A percentile compares a stretch with the other conserved stretches of the same genome.
Evolutionary conservation across 2,329 filamentous ascomycete species (phyloP).

Genomic region (Sordariomycetes sp.): DNA sequence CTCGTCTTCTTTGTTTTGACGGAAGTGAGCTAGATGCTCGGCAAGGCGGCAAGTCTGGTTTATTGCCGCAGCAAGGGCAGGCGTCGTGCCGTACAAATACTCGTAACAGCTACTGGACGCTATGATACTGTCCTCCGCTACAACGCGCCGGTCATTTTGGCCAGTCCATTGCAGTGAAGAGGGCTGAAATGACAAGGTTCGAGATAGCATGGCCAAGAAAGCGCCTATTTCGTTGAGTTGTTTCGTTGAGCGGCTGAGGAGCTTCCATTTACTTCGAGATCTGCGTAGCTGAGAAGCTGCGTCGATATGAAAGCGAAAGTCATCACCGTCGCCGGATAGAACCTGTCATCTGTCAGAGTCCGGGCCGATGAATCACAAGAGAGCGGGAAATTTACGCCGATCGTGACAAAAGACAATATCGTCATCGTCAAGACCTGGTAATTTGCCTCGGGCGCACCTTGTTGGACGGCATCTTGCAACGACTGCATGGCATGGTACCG

Average conservation of each 20-base stretch:
- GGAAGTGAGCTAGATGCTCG: neutral
- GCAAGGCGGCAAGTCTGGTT: neutral
- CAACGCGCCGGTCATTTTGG: too few species aligned
- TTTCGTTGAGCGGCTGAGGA: neutral
- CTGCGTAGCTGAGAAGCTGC: neutral
- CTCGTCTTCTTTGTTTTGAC: neutral
- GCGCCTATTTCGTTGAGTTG: conserved; percentile 1
- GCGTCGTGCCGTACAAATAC: conserved; percentile 1
- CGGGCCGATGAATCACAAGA: neutral
- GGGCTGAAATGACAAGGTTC: too few species aligned
- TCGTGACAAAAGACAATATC: conserved; percentile 1
- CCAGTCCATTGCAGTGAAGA: too few species aligned
- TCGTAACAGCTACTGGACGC: neutral
- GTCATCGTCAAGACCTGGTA: conserved; percentile 1
- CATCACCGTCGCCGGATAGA: neutral
- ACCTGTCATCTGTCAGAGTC: neutral
- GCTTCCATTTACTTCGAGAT: neutral
- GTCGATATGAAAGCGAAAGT: neutral
- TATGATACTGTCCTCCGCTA: too few species aligned
- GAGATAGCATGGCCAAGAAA: neutral
- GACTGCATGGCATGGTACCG: neutral
- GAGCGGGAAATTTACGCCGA: neutral
- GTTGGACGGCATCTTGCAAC: neutral
- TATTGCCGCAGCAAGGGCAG: neutral
- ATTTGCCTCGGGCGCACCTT: neutral